Base-by-base conservation (phyloP, 2,329 filamentous ascomycete genomes). In the Aspergillus floridensis region DNA sequence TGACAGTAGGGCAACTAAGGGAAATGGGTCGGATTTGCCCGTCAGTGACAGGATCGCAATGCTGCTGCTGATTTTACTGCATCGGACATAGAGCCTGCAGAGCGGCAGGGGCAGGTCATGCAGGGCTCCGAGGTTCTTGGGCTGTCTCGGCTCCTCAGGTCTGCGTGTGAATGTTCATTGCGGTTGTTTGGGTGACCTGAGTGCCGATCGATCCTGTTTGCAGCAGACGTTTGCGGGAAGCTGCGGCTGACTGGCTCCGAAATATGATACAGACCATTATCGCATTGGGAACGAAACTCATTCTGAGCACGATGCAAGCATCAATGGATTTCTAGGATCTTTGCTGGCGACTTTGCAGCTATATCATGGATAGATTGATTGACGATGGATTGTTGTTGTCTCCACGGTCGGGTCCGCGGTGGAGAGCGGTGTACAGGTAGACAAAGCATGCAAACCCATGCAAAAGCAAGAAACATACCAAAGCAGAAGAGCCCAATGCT, bases 21-120 rank as follows among this genome's bases (percentile, higher is more conserved):
- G 16, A 44, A 41, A 47, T 46, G 47, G 53, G 53, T 35, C 26
- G 24, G 29, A 55, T n/a, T 55, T 46, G 53, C 46, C 53, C 31
- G 53, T 31, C 51, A 7, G 41, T 55, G 26, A 24, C 53, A 44
- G 53, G 53, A 55, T 55, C 10, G 44, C 26, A 29, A 8, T 8
- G 26, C 26, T 8, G 26, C 41, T 35, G 53, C 41, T 32, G 14
- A 19, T 2, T 7, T 19, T 44, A 19, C 38, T 44, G 38, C 38
- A 44, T 44, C 16, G 38, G 16, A n/a, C 38, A 44, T 19, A 3
- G 16, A 44, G 38, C 38, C 19, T 44, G 38, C 38, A 44, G 38
- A 19, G 38, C 26, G 10, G 26, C 26, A 29, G 26, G 26, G 26
- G 7, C 26, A 29, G 8, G 8, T 29, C 26, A 29, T 44, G 38